Evolutionary conservation across 768 basidiomycete genomes (phyloP).

Genomic region (Rhodotorula diobovata): DNA sequence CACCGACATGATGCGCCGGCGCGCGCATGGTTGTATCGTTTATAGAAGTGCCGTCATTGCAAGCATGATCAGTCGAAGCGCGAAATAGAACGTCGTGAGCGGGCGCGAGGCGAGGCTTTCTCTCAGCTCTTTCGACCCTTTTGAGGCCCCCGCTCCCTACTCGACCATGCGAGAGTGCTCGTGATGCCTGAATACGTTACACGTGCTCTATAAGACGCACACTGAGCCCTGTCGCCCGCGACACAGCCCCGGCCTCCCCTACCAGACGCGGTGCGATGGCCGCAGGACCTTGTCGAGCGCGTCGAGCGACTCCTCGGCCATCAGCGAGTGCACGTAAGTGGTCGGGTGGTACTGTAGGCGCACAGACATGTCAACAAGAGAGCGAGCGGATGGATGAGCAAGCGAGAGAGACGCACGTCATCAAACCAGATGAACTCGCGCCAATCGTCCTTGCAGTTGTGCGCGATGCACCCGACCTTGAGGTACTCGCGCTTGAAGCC

Average conservation of each 20-base stretch:
- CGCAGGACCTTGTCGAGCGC: conserved; percentile 1
- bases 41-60: too few relatives aligned
- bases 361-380: neutral
- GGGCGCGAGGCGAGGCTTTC: too few relatives aligned
- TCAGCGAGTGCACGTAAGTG: neutral
- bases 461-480: conserved; percentile 4
- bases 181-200: neutral
- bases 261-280: neutral
- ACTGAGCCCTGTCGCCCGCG: neutral
- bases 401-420: conserved; percentile 4
- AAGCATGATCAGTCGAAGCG: too few relatives aligned
- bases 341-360: conserved; percentile 9
- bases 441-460: neutral
- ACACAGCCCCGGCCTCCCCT: neutral
- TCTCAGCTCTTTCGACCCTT: too few relatives aligned
- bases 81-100: too few relatives aligned
- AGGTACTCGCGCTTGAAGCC: conserved; percentile 13
- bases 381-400: neutral
- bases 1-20: neutral
- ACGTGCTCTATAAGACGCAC: neutral
- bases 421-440: conserved; percentile 18
- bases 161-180: too few relatives aligned
- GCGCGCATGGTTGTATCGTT: neutral
- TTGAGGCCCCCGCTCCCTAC: too few relatives aligned
- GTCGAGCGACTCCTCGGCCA: conserved; percentile 2